Evolutionary conservation across 2,329 filamentous ascomycete species (phyloP).

Genomic region (Colletotrichum godetiae): DNA sequence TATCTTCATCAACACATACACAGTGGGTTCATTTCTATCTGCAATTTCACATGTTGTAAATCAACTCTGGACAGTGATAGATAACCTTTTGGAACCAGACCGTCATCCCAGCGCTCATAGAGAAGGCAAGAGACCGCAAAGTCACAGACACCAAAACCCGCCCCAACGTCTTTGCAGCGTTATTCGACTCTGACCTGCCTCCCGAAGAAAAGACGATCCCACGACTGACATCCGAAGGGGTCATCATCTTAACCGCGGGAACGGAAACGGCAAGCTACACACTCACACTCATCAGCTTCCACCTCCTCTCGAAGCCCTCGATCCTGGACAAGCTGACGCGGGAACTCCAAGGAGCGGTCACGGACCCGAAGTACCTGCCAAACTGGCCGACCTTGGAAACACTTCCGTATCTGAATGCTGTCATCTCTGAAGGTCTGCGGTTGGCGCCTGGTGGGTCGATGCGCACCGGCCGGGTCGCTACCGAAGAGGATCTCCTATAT

Average conservation of each 20-base stretch:
- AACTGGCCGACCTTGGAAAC: conserved; percentile 46
- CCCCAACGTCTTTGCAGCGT: conserved; percentile 28
- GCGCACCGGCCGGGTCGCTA: conserved; percentile 31
- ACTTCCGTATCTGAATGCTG: conserved; percentile 48
- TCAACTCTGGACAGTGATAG: neutral
- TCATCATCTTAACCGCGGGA: conserved; percentile 49
- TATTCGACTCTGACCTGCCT: conserved; percentile 46
- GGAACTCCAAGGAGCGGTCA: conserved; percentile 41
- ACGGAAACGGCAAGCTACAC: conserved; percentile 46
- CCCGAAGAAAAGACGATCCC: conserved; percentile 48
- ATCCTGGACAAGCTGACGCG: conserved; percentile 37
- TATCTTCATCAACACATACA: neutral
- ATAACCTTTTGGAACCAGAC: neutral
- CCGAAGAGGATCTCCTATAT: conserved; percentile 39
- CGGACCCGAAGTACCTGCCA: conserved; percentile 35
- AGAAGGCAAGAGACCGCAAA: neutral
- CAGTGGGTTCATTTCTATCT: neutral
- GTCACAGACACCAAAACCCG: neutral
- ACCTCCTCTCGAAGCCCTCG: conserved; percentile 40
- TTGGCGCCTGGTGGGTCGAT: conserved; percentile 33
- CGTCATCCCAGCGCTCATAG: conserved; percentile 3
- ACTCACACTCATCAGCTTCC: conserved; percentile 41
- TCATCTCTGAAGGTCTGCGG: conserved; percentile 38
- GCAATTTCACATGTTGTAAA: no score
- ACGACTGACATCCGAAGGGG: conserved; percentile 51